Conservation (phyloP, 2,329 filamentous ascomycete species). For the Aureobasidium sp. region DNA sequence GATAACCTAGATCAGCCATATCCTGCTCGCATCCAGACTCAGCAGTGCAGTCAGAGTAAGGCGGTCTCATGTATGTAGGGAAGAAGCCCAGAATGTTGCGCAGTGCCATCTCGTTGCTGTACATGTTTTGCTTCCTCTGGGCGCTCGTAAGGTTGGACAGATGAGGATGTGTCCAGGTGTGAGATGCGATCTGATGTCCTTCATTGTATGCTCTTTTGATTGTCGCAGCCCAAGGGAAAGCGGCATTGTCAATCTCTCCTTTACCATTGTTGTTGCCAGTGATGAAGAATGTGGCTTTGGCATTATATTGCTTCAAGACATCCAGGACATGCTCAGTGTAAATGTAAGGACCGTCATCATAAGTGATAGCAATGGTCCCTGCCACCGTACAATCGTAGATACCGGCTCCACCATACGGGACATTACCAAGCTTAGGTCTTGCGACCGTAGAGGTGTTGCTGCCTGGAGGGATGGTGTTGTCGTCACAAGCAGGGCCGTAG, state of each 20-base stretch:
- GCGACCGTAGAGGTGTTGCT: conserved; percentile 47
- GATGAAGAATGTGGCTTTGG: conserved; percentile 78
- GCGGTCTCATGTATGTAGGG: conserved; percentile 48
- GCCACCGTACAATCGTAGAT: conserved; percentile 48
- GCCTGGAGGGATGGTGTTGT: conserved; percentile 48
- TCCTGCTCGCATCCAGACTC: conserved; percentile 33
- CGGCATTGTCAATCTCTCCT: conserved; percentile 48
- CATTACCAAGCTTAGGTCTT: conserved; percentile 46
- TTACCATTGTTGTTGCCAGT: conserved; percentile 56
- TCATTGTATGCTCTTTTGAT: conserved; percentile 49
- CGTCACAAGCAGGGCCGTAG: conserved; percentile 56
- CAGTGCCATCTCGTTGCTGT: conserved; percentile 49
- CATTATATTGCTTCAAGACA: conserved; percentile 56
- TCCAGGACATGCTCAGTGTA: conserved; percentile 64
- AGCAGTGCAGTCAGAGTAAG: conserved; percentile 41
- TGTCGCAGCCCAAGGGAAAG: conserved; percentile 39
- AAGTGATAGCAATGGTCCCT: conserved; percentile 67
- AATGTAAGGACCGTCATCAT: conserved; percentile 76
- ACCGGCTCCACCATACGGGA: conserved; percentile 50
- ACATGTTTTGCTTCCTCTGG: conserved; percentile 43
- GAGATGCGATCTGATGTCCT: conserved; percentile 55
- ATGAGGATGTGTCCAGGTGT: conserved; percentile 49
- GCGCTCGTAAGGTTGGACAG: conserved; percentile 37
- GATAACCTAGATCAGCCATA: conserved; percentile 46
- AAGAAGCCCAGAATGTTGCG: conserved; percentile 50